These are phyloP conservation scores for Tolypocladium amazonense DNA, from an alignment of 2,329 filamentous ascomycete genomes.

Conservation along the genomic window DNA sequence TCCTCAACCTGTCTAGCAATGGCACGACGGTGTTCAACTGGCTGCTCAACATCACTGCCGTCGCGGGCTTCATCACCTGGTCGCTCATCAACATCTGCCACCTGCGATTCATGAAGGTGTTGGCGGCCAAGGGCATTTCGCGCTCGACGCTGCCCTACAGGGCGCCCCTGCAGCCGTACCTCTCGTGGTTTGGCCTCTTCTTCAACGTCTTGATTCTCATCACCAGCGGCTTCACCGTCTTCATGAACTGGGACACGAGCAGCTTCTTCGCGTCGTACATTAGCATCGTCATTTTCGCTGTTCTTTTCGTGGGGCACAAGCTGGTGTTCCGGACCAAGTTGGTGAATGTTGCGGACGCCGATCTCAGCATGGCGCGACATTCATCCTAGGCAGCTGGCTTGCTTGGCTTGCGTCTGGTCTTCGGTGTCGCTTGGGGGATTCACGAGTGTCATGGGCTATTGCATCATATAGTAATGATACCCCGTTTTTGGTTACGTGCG, in stretches of 20 bases:
- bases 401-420: not conserved
- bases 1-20: slow-evolving; percentile 51
- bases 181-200: slow-evolving; percentile 55
- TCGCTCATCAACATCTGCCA: slow-evolving; percentile 54
- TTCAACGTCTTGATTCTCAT: slow-evolving; percentile 54
- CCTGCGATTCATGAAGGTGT: slow-evolving; percentile 52
- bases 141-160: slow-evolving; percentile 49
- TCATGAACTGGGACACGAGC: slow-evolving; percentile 50
- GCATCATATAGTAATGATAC: not conserved
- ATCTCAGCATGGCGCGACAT: slow-evolving; percentile 13
- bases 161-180: slow-evolving; percentile 51
- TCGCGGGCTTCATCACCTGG: slow-evolving; percentile 63
- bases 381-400: not conserved
- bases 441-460: not conserved
- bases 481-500: not conserved
- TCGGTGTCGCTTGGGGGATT: not conserved
- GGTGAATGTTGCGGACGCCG: slow-evolving; percentile 24
- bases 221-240: slow-evolving; percentile 59
- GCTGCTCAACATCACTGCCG: slow-evolving; percentile 60
- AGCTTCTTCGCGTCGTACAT: slow-evolving; percentile 56
- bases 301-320: slow-evolving; percentile 53
- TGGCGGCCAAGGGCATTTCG: slow-evolving; percentile 44
- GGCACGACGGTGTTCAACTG: slow-evolving; percentile 58
- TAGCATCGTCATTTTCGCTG: slow-evolving; percentile 52
- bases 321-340: slow-evolving; percentile 27